A percentile compares a stretch with the other conserved stretches of the same genome.
Conservation (phyloP, 257 asterid species). For the Solanum tacnaense region DNA sequence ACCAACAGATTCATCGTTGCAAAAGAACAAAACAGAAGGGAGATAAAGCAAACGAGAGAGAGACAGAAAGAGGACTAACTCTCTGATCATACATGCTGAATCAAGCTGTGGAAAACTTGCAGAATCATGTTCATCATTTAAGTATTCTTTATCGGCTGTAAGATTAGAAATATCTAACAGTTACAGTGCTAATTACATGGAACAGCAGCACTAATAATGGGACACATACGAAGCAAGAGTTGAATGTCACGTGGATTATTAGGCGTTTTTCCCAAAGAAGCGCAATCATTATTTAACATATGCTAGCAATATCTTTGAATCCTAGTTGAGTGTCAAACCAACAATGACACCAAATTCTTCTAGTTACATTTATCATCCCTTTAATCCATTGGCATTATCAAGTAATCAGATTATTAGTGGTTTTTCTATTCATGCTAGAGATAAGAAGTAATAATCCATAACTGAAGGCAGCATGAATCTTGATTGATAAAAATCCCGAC, state of each 20-base stretch:
- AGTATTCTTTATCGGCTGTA: background rate
- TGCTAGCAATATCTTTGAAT: background rate
- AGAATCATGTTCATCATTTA: background rate
- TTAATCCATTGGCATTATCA: background rate
- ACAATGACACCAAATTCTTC: background rate
- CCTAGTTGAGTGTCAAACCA: background rate
- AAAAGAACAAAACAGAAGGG: background rate
- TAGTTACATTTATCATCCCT: background rate
- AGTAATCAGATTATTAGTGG: background rate
- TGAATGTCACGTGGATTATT: background rate
- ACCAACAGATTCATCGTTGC: background rate
- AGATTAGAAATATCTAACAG: background rate
- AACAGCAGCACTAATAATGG: background rate
- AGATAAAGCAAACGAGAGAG: background rate
- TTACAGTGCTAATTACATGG: background rate
- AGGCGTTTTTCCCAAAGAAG: background rate
- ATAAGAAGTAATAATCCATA: background rate
- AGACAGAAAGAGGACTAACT: background rate
- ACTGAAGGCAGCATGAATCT: background rate
- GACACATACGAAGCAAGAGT: background rate
- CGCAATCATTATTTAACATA: background rate
- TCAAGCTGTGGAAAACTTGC: background rate
- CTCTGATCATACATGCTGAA: background rate
- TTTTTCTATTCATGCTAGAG: background rate
- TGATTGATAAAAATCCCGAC: background rate